phyloP scores from a whole-genome alignment of 176 grass and related monocot genomes.

The Ensete glaucum region DNA sequence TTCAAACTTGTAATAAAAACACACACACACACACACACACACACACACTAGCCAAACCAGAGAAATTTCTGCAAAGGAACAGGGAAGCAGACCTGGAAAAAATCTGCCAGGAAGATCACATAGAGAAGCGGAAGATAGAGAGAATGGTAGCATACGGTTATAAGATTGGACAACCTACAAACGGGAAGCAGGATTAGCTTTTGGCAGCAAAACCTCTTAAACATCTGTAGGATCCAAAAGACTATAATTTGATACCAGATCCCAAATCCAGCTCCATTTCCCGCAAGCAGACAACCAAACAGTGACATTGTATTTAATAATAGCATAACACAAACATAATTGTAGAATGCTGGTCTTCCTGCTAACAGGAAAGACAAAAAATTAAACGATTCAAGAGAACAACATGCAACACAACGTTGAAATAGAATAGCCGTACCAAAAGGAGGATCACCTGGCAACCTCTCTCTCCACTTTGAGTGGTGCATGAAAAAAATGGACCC shows the following conservation, averaged over 20 bases:
- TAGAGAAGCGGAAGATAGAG: slow-evolving; percentile 96
- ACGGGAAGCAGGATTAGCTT: slow-evolving; percentile 10
- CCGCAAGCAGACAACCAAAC: slow-evolving; percentile 71
- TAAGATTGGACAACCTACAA: slow-evolving; percentile 86
- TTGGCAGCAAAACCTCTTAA: not conserved
- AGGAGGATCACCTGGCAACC: slow-evolving; percentile 59
- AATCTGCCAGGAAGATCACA: slow-evolving; percentile 85
- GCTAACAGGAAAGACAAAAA: slow-evolving; percentile 28
- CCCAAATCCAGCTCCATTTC: slow-evolving; percentile 76
- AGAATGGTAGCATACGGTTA: slow-evolving; percentile 74
- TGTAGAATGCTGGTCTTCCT: slow-evolving; percentile 96
- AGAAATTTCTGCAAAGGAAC: not conserved
- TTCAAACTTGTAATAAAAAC: too few relatives aligned
- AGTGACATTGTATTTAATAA: slow-evolving; percentile 65
- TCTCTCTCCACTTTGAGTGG: slow-evolving; percentile 94
- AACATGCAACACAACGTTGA: slow-evolving; percentile 1
- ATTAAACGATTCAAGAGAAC: slow-evolving; percentile 15
- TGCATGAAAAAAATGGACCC: slow-evolving; percentile 81
- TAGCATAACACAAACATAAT: slow-evolving; percentile 81
- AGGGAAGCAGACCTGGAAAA: slow-evolving; percentile 69
- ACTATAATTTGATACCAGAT: slow-evolving; percentile 51
- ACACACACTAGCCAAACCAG: slow-evolving; percentile 14
- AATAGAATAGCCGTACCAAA: not conserved
- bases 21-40: too few relatives aligned
- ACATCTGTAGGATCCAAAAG: slow-evolving; percentile 2